Percentiles rank a stretch among this genome's conserved stretches.
Evolutionary conservation across 768 basidiomycete genomes (phyloP).

Genomic region (Psilocybe sp.): DNA sequence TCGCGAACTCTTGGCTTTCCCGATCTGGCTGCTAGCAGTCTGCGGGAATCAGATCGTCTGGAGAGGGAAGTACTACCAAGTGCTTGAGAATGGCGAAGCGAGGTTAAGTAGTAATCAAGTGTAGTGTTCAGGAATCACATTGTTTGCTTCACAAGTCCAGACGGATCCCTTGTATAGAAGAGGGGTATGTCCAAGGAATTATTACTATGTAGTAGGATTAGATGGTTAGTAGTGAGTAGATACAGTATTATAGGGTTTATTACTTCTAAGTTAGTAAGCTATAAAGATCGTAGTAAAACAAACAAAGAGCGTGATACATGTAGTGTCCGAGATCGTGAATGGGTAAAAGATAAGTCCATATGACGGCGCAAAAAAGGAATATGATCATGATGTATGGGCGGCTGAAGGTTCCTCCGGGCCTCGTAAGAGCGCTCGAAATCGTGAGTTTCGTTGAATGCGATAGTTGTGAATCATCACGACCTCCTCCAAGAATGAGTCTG

Average conservation of each 20-base stretch:
- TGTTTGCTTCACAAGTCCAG: neutral
- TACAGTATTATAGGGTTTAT: neutral
- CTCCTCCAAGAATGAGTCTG: constrained; percentile 60
- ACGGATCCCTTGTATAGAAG: no score
- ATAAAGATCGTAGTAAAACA: no score
- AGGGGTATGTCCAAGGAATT: no score
- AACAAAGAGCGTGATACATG: no score
- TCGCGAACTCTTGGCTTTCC: constrained; percentile 82
- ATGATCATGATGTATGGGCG: constrained; percentile 10
- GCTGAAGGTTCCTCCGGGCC: constrained; percentile 11
- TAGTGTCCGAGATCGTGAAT: no score
- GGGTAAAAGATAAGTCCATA: neutral
- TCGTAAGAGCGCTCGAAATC: constrained; percentile 19
- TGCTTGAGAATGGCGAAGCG: constrained; percentile 74
- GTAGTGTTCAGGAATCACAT: neutral
- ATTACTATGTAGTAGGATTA: no score
- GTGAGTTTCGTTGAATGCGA: constrained; percentile 30
- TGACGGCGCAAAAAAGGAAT: constrained; percentile 7
- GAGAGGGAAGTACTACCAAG: constrained; percentile 79
- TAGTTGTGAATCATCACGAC: constrained; percentile 59
- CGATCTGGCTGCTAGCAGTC: constrained; percentile 84
- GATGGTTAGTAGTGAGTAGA: no score
- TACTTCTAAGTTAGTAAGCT: neutral
- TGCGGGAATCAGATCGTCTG: constrained; percentile 81
- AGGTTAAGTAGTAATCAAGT: constrained; percentile 6